phyloP scores from a whole-genome alignment of 345 rosid species.

The Camelina neglecta region DNA sequence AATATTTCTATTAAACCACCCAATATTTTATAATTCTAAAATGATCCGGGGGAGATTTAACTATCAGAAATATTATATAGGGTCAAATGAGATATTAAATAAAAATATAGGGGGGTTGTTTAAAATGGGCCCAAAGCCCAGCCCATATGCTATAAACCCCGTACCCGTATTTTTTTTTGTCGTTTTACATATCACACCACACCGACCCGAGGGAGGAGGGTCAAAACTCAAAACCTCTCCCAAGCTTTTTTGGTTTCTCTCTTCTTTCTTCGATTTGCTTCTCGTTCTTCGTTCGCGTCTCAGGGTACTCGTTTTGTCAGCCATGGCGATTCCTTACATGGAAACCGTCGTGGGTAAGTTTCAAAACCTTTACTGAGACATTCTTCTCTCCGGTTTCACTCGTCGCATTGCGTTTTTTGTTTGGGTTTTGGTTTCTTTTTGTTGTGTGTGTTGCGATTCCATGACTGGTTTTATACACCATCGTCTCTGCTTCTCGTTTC shows the following conservation, averaged over 20 bases:
- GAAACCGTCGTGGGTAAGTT: conserved; percentile 83
- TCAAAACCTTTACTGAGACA: neutral
- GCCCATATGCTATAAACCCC: conserved; percentile 16
- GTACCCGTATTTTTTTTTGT: conserved; percentile 33
- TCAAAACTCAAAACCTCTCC: conserved; percentile 10
- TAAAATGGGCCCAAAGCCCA: conserved; percentile 27
- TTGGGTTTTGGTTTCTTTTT: neutral
- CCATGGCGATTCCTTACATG: conserved; percentile 91
- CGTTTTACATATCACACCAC: conserved; percentile 2
- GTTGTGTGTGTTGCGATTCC: conserved; percentile 14
- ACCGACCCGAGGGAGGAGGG: conserved; percentile 12
- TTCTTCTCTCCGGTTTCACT: neutral
- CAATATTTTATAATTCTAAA: neutral
- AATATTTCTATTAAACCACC: neutral
- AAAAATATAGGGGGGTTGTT: conserved; percentile 14
- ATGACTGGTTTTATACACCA: conserved; percentile 7
- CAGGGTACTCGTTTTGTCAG: conserved; percentile 19
- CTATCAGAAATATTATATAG: neutral
- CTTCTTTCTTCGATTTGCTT: conserved; percentile 6
- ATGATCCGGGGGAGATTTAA: neutral
- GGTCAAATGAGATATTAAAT: neutral
- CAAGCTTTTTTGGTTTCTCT: neutral
- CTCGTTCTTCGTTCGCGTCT: conserved; percentile 27
- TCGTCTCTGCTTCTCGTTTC: conserved; percentile 30
- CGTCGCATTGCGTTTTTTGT: neutral